Percentiles rank a stretch among this genome's conserved stretches.
These are phyloP conservation scores for Aspergillus cristatus DNA, from an alignment of 495 filamentous ascomycete genomes.

Conservation along the genomic window DNA sequence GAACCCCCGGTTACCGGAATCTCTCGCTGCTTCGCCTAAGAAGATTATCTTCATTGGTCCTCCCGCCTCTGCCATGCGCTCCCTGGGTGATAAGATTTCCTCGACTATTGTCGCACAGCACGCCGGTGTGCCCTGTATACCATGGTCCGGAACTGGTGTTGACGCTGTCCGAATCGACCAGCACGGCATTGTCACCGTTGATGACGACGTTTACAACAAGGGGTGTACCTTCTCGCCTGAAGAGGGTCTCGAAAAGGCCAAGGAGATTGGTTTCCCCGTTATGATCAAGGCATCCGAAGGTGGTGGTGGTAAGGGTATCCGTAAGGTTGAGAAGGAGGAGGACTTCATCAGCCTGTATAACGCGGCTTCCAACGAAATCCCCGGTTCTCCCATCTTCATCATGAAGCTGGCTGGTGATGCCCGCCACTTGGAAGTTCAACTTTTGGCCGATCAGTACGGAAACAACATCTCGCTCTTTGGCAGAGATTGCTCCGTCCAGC, in stretches of 20 bases:
- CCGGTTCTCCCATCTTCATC: constrained; percentile 98
- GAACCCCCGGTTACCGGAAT: constrained; percentile 95
- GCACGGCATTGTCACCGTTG: constrained; percentile 84
- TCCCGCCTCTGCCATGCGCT: constrained; percentile 96
- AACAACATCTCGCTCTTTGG: constrained; percentile 99
- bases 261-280: constrained; percentile 91
- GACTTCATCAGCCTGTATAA: constrained; percentile 81
- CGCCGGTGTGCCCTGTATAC: constrained; percentile 93
- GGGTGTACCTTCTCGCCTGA: constrained; percentile 82
- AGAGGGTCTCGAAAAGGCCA: constrained; percentile 81
- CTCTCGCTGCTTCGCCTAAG: constrained; percentile 86
- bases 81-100: constrained; percentile 98
- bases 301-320: constrained; percentile 98
- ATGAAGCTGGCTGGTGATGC: constrained; percentile 99
- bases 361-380: constrained; percentile 93
- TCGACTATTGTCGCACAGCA: constrained; percentile 99
- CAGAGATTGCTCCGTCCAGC: constrained; percentile 97
- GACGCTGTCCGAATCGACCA: constrained; percentile 68
- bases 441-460: constrained; percentile 96
- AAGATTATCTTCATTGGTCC: constrained; percentile 99
- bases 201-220: constrained; percentile 75
- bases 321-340: constrained; percentile 83
- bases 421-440: constrained; percentile 92
- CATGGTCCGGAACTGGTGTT: constrained; percentile 94
- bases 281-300: constrained; percentile 99